phyloP scores from a whole-genome alignment of 2,329 filamentous ascomycete species.

The Monosporascus cannonballus region DNA sequence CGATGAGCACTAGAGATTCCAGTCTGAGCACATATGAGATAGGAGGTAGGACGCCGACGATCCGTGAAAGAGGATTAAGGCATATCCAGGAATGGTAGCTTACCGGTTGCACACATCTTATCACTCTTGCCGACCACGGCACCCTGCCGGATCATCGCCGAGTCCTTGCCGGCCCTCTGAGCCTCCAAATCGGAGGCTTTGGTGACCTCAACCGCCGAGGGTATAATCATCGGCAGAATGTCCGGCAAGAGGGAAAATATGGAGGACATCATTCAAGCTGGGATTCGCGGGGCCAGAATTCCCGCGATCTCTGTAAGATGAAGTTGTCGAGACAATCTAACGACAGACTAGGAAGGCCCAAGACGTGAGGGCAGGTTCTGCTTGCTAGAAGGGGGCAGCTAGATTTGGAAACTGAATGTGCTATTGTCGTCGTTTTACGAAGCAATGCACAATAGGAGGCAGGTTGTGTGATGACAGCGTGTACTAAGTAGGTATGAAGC shows the following conservation, averaged over 20 bases:
- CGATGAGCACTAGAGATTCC: conserved; percentile 47
- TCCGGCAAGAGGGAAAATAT: conserved; percentile 51
- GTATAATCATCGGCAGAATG: conserved; percentile 54
- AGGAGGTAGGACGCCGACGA: not conserved
- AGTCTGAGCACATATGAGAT: conserved; percentile 13
- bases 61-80: not conserved
- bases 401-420: too few relatives aligned
- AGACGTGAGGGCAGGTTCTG: not conserved
- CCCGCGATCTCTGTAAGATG: not conserved
- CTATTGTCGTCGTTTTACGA: too few relatives aligned
- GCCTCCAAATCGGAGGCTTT: conserved; percentile 39
- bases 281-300: not conserved
- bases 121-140: conserved; percentile 61
- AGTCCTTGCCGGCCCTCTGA: conserved; percentile 24
- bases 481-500: too few relatives aligned
- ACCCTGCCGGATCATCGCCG: conserved; percentile 32
- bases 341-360: not conserved
- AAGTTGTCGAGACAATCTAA: not conserved
- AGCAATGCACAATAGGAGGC: too few relatives aligned
- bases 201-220: conserved; percentile 51
- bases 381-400: too few relatives aligned
- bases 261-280: conserved; percentile 34
- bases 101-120: conserved; percentile 61
- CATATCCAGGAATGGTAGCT: conserved; percentile 19
- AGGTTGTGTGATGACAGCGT: too few relatives aligned